These are phyloP conservation scores for Solanum pennellii DNA, from an alignment of 257 asterid genomes.

Conservation along the genomic window DNA sequence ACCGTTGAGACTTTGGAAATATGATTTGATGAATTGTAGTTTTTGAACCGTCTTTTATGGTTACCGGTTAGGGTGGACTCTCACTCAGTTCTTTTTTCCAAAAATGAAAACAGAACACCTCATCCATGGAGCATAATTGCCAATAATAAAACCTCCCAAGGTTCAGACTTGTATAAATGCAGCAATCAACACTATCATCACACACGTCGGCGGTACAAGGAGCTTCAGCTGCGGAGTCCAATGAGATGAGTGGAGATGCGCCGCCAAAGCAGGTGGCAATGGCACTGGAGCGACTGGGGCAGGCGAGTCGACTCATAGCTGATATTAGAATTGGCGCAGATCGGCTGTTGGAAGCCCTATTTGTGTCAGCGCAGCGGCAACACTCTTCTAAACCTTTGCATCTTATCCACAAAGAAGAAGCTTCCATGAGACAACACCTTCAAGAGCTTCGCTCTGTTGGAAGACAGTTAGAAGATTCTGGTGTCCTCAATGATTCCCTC, in stretches of 20 bases:
- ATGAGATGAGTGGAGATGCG: conserved; percentile 36
- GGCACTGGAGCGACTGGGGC: conserved; percentile 81
- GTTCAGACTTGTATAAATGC: conserved; percentile 20
- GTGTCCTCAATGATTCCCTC: conserved; percentile 80
- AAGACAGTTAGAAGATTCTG: conserved; percentile 86
- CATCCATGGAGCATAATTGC: not conserved
- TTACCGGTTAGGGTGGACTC: not conserved
- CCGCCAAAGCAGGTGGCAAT: conserved; percentile 98
- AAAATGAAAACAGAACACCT: not conserved
- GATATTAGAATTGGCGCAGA: conserved; percentile 89
- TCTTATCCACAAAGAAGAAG: conserved; percentile 56
- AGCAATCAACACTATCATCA: conserved; percentile 24
- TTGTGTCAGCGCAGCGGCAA: conserved; percentile 56
- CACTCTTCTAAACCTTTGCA: conserved; percentile 54
- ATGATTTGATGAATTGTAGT: not conserved
- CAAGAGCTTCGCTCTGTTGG: conserved; percentile 71
- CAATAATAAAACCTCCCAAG: not conserved
- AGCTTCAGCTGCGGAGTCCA: not conserved
- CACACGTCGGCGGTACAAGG: conserved; percentile 18
- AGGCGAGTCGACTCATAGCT: conserved; percentile 88
- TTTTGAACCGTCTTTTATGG: not conserved
- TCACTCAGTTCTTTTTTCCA: not conserved
- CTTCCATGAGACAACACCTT: conserved; percentile 67
- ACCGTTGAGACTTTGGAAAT: not conserved
- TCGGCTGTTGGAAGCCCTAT: conserved; percentile 75